Evolutionary conservation across 495 filamentous ascomycete genomes (phyloP).

Genomic region (Pseudevernia furfuracea): DNA sequence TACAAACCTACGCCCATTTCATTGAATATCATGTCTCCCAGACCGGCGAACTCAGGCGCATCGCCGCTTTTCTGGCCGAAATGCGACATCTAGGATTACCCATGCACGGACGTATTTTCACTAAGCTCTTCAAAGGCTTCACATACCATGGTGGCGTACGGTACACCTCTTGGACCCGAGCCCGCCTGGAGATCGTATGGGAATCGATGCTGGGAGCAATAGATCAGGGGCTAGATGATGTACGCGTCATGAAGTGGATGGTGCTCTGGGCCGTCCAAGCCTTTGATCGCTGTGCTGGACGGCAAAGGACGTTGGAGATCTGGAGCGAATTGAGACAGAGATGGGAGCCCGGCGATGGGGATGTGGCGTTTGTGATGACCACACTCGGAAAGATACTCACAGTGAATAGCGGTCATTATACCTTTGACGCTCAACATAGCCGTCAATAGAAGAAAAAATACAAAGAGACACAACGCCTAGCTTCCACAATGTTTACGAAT

Average conservation of each 20-base stretch:
- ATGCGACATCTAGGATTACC: slow-evolving; percentile 53
- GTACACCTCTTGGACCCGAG: slow-evolving; percentile 53
- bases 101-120: slow-evolving; percentile 54
- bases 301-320: slow-evolving; percentile 21
- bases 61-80: slow-evolving; percentile 53
- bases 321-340: slow-evolving; percentile 25
- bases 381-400: neutral
- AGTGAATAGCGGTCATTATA: neutral
- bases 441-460: neutral
- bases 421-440: neutral
- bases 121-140: slow-evolving; percentile 63
- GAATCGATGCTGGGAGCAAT: slow-evolving; percentile 22
- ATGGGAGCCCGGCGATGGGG: slow-evolving; percentile 18
- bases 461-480: neutral
- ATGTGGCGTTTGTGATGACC: slow-evolving; percentile 15
- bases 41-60: slow-evolving; percentile 49
- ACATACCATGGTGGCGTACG: slow-evolving; percentile 50
- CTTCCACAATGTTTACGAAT: neutral
- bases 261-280: slow-evolving; percentile 25
- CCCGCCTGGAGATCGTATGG: slow-evolving; percentile 42
- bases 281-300: slow-evolving; percentile 25
- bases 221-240: slow-evolving; percentile 17
- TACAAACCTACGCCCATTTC: slow-evolving; percentile 58
- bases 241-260: slow-evolving; percentile 25
- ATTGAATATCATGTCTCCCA: slow-evolving; percentile 43